A percentile compares a stretch with the other conserved stretches of the same genome.
Conservation (phyloP, 2,329 filamentous ascomycete species). For the Karstenula rhodostoma region DNA sequence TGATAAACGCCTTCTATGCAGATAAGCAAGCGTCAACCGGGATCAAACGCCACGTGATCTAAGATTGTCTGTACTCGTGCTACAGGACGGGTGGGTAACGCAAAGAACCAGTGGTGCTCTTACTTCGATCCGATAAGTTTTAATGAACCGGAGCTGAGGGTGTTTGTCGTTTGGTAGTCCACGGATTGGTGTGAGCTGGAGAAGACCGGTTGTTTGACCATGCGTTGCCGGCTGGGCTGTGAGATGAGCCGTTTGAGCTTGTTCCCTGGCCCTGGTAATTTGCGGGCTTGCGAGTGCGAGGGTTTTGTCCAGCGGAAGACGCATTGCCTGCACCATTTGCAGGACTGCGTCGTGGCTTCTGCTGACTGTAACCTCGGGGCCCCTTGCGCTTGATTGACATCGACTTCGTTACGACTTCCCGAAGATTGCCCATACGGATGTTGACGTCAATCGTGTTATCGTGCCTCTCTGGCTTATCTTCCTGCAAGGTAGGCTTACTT, state of each 20-base stretch:
- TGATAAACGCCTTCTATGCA: constrained; percentile 19
- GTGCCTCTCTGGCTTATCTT: constrained; percentile 27
- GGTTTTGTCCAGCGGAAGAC: constrained; percentile 30
- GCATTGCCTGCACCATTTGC: constrained; percentile 25
- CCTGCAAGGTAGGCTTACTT: constrained; percentile 6
- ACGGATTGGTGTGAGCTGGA: constrained; percentile 29
- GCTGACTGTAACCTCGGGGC: constrained; percentile 25
- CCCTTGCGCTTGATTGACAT: constrained; percentile 38
- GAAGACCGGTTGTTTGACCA: constrained; percentile 40
- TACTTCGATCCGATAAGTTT: constrained; percentile 4
- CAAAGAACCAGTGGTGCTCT: neutral
- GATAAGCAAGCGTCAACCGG: constrained; percentile 19
- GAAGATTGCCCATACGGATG: constrained; percentile 38
- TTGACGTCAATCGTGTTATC: constrained; percentile 39
- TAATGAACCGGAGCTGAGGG: constrained; percentile 34
- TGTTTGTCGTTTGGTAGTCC: constrained; percentile 34
- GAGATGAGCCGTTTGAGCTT: constrained; percentile 32
- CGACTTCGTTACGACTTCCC: constrained; percentile 36
- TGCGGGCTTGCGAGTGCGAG: constrained; percentile 41
- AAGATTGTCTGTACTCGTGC: neutral
- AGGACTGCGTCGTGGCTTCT: constrained; percentile 39
- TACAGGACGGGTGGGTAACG: constrained; percentile 1
- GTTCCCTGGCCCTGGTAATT: constrained; percentile 38
- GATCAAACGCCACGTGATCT: constrained; percentile 1
- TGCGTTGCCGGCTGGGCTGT: constrained; percentile 33